Evolutionary conservation across 768 basidiomycete genomes (phyloP).

Genomic region (Kwoniella shandongensis): DNA sequence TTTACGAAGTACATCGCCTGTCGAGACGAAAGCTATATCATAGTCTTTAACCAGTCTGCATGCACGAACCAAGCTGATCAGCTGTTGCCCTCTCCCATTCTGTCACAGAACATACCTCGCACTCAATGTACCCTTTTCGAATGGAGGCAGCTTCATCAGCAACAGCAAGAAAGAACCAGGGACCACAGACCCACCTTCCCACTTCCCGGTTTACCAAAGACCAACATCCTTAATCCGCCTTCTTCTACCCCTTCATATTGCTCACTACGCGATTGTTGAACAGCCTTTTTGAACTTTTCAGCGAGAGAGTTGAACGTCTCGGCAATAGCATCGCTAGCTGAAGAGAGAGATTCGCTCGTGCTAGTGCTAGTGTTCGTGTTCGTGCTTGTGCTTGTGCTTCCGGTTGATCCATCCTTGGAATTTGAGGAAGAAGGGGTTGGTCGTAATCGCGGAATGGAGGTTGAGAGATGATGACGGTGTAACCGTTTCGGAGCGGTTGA

Average conservation of each 20-base stretch:
- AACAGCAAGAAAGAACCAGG: neutral
- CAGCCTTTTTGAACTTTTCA: conserved; percentile 20
- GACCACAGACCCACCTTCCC: conserved; percentile 28
- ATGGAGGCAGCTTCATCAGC: conserved; percentile 2
- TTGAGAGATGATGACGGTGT: conserved; percentile 4
- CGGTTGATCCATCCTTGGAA: neutral
- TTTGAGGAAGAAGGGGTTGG: conserved; percentile 1
- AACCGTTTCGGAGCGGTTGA: neutral
- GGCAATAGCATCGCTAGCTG: neutral
- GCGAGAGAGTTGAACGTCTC: conserved; percentile 20
- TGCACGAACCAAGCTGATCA: too few species aligned
- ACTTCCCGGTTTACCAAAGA: conserved; percentile 55
- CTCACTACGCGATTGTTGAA: conserved; percentile 19
- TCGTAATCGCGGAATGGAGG: neutral
- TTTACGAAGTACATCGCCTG: conserved; percentile 53
- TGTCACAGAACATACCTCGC: conserved; percentile 27
- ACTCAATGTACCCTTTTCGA: conserved; percentile 41
- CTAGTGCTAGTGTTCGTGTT: neutral
- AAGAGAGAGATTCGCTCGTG: neutral
- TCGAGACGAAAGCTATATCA: conserved; percentile 53
- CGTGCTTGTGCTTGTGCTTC: neutral
- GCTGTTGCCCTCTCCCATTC: neutral
- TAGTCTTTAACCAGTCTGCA: conserved; percentile 51
- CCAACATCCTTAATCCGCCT: conserved; percentile 48
- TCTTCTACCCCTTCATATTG: conserved; percentile 37